Base-by-base conservation (phyloP, 2,329 filamentous ascomycete species). In the Fusarium euwallaceae region DNA sequence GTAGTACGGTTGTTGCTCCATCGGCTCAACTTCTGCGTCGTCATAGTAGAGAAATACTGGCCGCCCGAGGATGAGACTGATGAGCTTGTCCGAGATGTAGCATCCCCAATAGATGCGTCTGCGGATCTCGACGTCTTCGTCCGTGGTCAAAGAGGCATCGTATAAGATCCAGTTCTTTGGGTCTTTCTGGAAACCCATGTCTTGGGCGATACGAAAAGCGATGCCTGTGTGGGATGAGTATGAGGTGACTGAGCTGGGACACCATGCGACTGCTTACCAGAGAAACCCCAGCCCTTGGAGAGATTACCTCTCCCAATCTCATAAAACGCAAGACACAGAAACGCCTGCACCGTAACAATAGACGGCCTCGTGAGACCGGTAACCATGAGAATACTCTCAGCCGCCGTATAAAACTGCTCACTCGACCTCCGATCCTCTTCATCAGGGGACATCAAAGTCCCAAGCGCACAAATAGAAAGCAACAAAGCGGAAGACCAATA, bases 21-120 rank as follows among this genome's bases (percentile, higher is more conserved):
- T 55, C 9, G 51, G 58, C 37, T 69, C 67, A 1, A 69, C 67
- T 29, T 69, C 62, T 8, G 60, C 53, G 6, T 70, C 51, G 41
- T 61, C 53, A 11, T 67, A 59, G 24, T 64, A 55, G 14, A 67
- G 43, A 10, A 37, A 63, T 1, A 64, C 53, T 4, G 65, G 53
- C 2, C 60, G 24, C 6, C 37, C 53, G 10, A 59, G 37, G 39
- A 58, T 53, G n/a, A 63, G 9, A 20, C 58, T 78, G 11, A 77
- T 75, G 14, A 78, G 36, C 48, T 81, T 81, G 45, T 81, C 79
- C 0, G 78, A 79, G 16, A 74, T 70, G 58, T 80, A 80, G 34
- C 76, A 80, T 16, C 79, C 78, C 79, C 79, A 81, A 58, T 79
- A 80, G 17, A 81, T 81, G 1, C 78, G 76, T 6, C 78, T 58